Evolutionary conservation across 2,329 filamentous ascomycete genomes (phyloP).

Genomic region (Zasmidium angulare): DNA sequence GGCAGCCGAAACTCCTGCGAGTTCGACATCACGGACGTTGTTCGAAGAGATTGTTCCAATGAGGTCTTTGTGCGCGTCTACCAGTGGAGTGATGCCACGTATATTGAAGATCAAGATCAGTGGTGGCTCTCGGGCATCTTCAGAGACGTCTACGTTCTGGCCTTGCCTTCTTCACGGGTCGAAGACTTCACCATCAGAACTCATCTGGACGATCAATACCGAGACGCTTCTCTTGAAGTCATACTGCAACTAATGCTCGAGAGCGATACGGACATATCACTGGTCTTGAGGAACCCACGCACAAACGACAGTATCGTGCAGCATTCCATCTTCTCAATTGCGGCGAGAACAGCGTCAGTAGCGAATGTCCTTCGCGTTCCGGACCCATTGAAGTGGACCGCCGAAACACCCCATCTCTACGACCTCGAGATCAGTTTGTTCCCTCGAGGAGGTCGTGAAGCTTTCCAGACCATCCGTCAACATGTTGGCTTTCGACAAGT

Average conservation of each 20-base stretch:
- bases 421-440: conserved; percentile 48
- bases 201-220: conserved; percentile 53
- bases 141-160: conserved; percentile 63
- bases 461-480: conserved; percentile 49
- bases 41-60: conserved; percentile 53
- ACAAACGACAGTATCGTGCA: conserved; percentile 35
- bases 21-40: conserved; percentile 61
- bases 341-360: conserved; percentile 24
- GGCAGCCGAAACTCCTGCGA: conserved; percentile 68
- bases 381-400: conserved; percentile 65
- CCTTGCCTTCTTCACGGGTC: conserved; percentile 55
- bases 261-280: conserved; percentile 46
- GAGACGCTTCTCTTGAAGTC: conserved; percentile 49
- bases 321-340: not conserved
- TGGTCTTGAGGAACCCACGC: conserved; percentile 36
- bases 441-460: conserved; percentile 10
- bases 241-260: conserved; percentile 11
- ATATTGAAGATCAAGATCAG: conserved; percentile 59
- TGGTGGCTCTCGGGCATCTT: conserved; percentile 54
- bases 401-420: conserved; percentile 65
- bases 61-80: conserved; percentile 65
- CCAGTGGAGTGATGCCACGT: conserved; percentile 67
- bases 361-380: conserved; percentile 45
- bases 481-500: conserved; percentile 64
- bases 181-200: conserved; percentile 60